Base-by-base conservation (phyloP, 345 rosid species). In the Populus davidiana region DNA sequence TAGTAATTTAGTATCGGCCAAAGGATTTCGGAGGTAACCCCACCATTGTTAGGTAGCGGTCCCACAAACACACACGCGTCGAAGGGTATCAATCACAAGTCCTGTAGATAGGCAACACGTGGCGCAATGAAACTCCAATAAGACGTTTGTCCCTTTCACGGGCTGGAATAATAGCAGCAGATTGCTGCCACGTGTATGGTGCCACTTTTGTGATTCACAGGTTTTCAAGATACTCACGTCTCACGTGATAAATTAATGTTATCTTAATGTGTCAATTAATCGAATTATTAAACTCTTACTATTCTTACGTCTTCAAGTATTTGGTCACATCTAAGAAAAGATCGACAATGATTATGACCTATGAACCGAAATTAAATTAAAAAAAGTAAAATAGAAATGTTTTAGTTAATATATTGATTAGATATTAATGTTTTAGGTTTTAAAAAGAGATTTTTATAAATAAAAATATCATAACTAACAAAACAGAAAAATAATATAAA, bases 191-290 rank as follows among this genome's bases (percentile, higher is more conserved):
- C 92, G 87, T 89, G 86, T 83, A 11, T 43, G 76, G 59, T 41
- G 0, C 0, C 18, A 3, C 12, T 29, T 21, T 10, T 23, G 11
- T 36, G 11, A 13, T 6, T 56, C 66, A 20, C 29, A 20, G 64
- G 82, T 85, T 41, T 72, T 25, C 74, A 50, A 82, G 77, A 68
- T 68, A 82, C 75, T 78, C 81, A 86, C 92, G 89, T 85, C 83
- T 89, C 88, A 77, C 81, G 75, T 79, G 81, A 62, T 79, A 77
- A 47, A 73, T 39, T 25, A 74, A 43, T 70, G 64, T 39, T 47
- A 67, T 77, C 68, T 49, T 5, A 59, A 25, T 44, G 63, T 18
- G 66, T 62, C 33, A 61, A 75, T 36, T 29, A 70, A 38, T 33
- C 23, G n/a, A 8, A 68, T 6, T 25, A 69, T 70, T 69, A 44